Base-by-base conservation (phyloP, 2,329 filamentous ascomycete species). In the Trichoderma hamatum region DNA sequence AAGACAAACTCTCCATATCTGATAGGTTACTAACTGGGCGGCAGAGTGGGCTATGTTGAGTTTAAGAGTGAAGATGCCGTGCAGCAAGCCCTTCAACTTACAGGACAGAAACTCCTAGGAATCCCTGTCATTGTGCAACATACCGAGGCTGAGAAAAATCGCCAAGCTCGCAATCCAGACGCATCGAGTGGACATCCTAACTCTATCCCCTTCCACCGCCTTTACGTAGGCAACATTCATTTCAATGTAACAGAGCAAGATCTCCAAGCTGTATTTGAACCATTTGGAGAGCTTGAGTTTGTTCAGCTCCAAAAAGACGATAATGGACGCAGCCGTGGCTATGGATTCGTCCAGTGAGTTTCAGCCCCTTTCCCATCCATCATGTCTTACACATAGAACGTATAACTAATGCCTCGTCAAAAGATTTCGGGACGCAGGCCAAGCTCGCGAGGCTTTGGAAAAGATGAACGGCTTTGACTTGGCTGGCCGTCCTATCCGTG, bases 391-490 rank as follows among this genome's bases (percentile, higher is more conserved):
- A 7, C 28, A 11, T 36, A 34, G 5, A 51, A 67, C 1, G 11
- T 21, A 43, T 43, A 7, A 69, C 82, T 86, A 75, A 86, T 76
- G 21, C 2, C 19, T 71, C n/a, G 9, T 39, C n/a, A 24, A 28
- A 0, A 97, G 94, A 78, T 97, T 96, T 82, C 90, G 91, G 76
- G 92, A 98, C 78, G 94, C 95, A 70, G 89, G 89, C 72, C 90
- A 97, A 81, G 96, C 96, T 78, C 93, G 95, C 78, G 93, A 97
- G 80, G 96, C 96, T 71, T 85, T 99, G 72, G 94, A 97, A 81
- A 97, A 97, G 83, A 97, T 99, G 95, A 99, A 99, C 82, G 94
- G 95, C 73, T 99, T 98, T 83, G 96, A 98, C 82, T 90, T 99
- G 75, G 96, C 96, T 76, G 94, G 94, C 82, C 94, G 96, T 79